Evolutionary conservation across 2,329 filamentous ascomycete genomes (phyloP).

Genomic region (Elsinoe ampelina): DNA sequence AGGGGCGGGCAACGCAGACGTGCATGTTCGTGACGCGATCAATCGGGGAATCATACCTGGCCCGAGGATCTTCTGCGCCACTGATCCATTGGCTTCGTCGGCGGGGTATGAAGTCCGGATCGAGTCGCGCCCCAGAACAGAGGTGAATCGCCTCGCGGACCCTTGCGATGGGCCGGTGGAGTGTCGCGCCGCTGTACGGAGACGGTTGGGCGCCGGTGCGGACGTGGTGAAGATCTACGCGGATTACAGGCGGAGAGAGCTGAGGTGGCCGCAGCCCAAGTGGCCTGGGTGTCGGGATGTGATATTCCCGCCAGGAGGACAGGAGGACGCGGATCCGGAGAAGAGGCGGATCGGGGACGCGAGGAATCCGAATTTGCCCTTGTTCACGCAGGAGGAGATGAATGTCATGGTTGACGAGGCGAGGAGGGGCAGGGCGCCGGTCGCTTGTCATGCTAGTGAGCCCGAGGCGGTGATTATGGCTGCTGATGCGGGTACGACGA

Average conservation of each 20-base stretch:
- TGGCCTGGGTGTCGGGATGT: constrained; percentile 23
- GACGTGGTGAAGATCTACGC: constrained; percentile 29
- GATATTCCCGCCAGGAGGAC: constrained; percentile 18
- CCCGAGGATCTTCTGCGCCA: constrained; percentile 48
- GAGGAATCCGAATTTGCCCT: constrained; percentile 22
- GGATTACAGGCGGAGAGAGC: constrained; percentile 24
- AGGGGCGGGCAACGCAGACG: constrained; percentile 42
- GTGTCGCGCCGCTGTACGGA: constrained; percentile 27
- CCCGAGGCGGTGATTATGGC: constrained; percentile 26
- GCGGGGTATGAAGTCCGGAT: constrained; percentile 40
- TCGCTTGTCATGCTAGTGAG: constrained; percentile 24
- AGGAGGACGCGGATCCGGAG: neutral
- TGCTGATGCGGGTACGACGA: constrained; percentile 26
- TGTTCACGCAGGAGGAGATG: constrained; percentile 24
- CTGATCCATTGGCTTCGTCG: constrained; percentile 41
- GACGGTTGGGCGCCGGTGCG: constrained; percentile 26
- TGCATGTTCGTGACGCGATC: constrained; percentile 44
- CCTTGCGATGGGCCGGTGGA: constrained; percentile 40
- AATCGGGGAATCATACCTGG: constrained; percentile 47
- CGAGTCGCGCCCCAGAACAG: constrained; percentile 33
- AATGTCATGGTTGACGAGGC: constrained; percentile 25
- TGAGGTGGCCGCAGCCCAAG: constrained; percentile 21
- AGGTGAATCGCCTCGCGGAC: constrained; percentile 20
- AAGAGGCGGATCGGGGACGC: constrained; percentile 15
- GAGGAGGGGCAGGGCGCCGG: constrained; percentile 20